These are phyloP conservation scores for Ganoderma lingzhi DNA, from an alignment of 1,284 basidiomycete species.

Conservation along the genomic window DNA sequence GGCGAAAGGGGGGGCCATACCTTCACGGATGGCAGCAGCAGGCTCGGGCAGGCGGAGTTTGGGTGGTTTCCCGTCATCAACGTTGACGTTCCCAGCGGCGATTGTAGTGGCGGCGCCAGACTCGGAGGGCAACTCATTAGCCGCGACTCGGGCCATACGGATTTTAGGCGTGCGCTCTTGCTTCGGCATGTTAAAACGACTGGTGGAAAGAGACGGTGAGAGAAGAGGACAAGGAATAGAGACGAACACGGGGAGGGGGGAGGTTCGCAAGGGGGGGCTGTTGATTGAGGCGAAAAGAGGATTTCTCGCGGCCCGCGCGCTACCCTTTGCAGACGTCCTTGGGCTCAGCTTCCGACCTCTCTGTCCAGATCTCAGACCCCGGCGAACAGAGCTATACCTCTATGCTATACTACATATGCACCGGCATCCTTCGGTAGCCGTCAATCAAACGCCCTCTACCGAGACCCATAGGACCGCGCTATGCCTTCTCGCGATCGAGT, in stretches of 20 bases:
- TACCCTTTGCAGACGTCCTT: neutral
- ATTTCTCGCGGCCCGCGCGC: neutral
- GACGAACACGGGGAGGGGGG: neutral
- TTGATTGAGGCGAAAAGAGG: neutral
- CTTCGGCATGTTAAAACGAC: neutral
- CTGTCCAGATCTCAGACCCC: neutral
- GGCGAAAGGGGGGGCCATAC: neutral
- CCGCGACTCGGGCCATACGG: neutral
- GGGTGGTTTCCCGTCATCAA: neutral
- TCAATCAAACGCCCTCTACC: neutral
- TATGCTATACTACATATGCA: neutral
- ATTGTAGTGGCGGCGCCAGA: neutral
- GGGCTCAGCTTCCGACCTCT: neutral
- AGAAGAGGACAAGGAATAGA: neutral
- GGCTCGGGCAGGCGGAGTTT: neutral
- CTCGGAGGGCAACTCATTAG: neutral
- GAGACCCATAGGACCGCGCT: neutral
- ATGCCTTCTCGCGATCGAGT: neutral
- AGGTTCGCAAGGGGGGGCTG: neutral
- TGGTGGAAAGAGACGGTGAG: neutral
- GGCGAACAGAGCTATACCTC: neutral
- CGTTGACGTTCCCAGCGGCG: neutral
- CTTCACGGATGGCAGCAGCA: neutral
- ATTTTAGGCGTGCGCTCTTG: neutral
- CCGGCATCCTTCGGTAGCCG: neutral